These are phyloP conservation scores for Esteya vermicola DNA, from an alignment of 2,329 filamentous ascomycete genomes.

Conservation along the genomic window DNA sequence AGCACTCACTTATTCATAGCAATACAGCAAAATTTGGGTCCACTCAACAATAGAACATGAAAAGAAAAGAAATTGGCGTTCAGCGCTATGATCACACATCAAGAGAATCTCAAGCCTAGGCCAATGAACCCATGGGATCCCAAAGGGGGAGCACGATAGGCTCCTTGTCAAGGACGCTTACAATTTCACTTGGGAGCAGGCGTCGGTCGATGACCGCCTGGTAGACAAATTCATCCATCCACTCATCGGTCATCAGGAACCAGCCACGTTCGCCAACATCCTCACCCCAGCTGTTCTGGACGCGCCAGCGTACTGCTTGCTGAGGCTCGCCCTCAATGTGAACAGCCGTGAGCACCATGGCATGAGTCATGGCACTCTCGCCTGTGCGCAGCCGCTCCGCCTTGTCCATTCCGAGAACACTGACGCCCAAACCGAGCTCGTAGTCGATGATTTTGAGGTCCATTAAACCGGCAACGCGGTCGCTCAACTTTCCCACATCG, in stretches of 20 bases:
- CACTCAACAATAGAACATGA: no score
- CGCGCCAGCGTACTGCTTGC: constrained; percentile 54
- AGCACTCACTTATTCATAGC: no score
- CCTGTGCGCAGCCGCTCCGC: constrained; percentile 58
- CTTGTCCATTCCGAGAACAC: constrained; percentile 60
- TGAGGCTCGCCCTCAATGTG: constrained; percentile 55
- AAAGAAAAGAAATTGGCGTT: no score
- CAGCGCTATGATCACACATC: no score
- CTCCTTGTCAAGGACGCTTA: constrained; percentile 55
- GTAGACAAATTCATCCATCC: constrained; percentile 72
- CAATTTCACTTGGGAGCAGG: constrained; percentile 50
- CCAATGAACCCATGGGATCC: constrained; percentile 69
- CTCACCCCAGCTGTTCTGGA: constrained; percentile 76
- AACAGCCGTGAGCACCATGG: constrained; percentile 81
- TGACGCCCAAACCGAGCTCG: constrained; percentile 68
- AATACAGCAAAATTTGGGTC: no score
- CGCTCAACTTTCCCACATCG: constrained; percentile 74
- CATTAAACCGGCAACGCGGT: constrained; percentile 58
- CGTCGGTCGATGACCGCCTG: constrained; percentile 72
- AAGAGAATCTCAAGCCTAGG: constrained; percentile 26
- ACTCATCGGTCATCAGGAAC: constrained; percentile 77
- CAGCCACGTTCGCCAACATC: constrained; percentile 61
- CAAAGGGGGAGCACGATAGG: constrained; percentile 60
- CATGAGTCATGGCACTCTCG: constrained; percentile 78
- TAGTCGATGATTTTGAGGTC: constrained; percentile 66